Base-by-base conservation (phyloP, 257 asterid genomes). In the Solanum rostratum region DNA sequence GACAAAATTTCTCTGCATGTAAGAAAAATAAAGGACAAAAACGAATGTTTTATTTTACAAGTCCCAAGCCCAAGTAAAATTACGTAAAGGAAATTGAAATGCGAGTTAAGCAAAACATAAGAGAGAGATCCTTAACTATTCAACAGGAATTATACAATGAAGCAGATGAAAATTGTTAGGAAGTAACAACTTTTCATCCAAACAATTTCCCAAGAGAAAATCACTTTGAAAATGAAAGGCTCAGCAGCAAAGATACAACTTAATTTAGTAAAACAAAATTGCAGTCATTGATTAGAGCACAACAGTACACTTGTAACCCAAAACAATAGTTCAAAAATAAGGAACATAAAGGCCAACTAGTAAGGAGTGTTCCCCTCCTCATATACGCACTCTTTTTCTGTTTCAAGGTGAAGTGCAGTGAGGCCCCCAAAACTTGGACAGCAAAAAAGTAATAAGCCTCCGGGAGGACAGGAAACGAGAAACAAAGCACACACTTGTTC, bases 1-100 rank as follows among this genome's bases (percentile, higher is more conserved):
- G 20, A 96, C 99, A 81, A 96, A 96, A 90, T 96, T 96, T 88
- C 98, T 89, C 94, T 91, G 91, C 87, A 73, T 62, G 63, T 37
- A 82, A 84, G 52, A 73, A 68, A 57, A 82, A 63, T 18, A 41
- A 66, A 82, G 46, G 73, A 69, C 39, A 82, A 82, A 46, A 3
- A 74, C 4, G 60, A 76, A 43, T 76, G 43, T 24, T 76, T 76
- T 24, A 73, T 46, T 46, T 76, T 24, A 76, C 59, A 76, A 49
- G n/a, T 24, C 57, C 22, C 59, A 22, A 22, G 80, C 41, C 59
- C 14, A 24, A 74, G 41, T 74, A 27, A 76, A 49, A 76, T 27
- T 57, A 50, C 8, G 45, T 15, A 9, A 76, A 76, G 63, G 62
- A 49, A 50, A 50, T 49, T 46, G 63, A 76, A 49, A 76, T 49